Evolutionary conservation across 805 yeast species (phyloP).

Genomic region (Schwanniomyces sp.): DNA sequence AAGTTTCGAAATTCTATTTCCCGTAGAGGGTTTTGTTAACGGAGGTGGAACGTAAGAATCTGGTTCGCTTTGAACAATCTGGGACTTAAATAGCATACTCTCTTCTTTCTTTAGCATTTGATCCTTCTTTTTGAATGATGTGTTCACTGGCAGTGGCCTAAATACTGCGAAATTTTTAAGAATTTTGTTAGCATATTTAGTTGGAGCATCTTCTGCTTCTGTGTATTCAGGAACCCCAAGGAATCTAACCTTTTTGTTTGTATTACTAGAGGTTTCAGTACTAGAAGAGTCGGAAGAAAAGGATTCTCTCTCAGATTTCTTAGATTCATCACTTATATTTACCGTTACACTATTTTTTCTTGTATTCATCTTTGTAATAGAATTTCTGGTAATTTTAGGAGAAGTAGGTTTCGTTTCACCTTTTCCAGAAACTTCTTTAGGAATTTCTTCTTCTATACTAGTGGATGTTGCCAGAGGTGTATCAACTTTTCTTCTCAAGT

Average conservation of each 20-base stretch:
- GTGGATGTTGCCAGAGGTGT: slow-evolving; percentile 1
- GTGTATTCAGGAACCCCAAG: slow-evolving; percentile 51
- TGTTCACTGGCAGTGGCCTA: slow-evolving; percentile 13
- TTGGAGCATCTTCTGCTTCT: slow-evolving; percentile 57
- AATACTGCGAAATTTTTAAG: slow-evolving; percentile 41
- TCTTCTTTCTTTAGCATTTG: slow-evolving; percentile 40
- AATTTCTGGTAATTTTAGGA: slow-evolving; percentile 10
- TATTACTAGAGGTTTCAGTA: slow-evolving; percentile 4
- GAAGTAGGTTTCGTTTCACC: not conserved
- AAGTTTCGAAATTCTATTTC: slow-evolving; percentile 17
- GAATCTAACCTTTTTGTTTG: slow-evolving; percentile 48
- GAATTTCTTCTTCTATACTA: not conserved
- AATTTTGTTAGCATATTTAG: slow-evolving; percentile 35
- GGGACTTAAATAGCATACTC: slow-evolving; percentile 29
- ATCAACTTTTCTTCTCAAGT: slow-evolving; percentile 16
- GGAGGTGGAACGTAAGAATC: not conserved
- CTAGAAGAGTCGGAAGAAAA: not conserved
- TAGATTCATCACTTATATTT: not conserved
- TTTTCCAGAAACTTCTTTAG: slow-evolving; percentile 1
- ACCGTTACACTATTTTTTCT: slow-evolving; percentile 6
- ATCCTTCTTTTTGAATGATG: slow-evolving; percentile 32
- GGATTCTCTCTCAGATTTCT: not conserved
- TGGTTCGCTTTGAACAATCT: slow-evolving; percentile 1
- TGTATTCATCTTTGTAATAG: slow-evolving; percentile 28
- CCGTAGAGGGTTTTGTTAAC: not conserved